Evolutionary conservation across 2,329 filamentous ascomycete species (phyloP), one percentile per base, ranked within the genome.

Genomic region (Apiospora marii): DNA sequence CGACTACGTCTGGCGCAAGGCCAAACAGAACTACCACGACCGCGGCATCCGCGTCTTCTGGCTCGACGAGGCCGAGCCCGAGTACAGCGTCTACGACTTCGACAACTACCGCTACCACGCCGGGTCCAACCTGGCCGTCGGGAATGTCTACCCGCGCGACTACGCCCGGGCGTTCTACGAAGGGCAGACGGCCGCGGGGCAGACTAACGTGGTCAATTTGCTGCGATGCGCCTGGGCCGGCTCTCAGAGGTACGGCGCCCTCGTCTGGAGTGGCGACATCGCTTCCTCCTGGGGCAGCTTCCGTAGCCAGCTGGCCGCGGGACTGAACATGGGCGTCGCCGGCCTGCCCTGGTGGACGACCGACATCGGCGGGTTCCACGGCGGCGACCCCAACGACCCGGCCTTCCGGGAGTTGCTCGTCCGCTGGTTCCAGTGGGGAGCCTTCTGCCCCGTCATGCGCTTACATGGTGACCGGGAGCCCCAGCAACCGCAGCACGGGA

Each of bases 301-400:
- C 68, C 85, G 88, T 4, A 86, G 88, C 72, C 90, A 93, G 78
- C 82, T 92, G 2, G 84, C 89, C 0, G 91, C 91, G 0, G 91
- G 91, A 0, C 81, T 93, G 27, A 91, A 91, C 77, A 92, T 92
- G 88, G 91, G 90, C 0, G 81, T 92, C 5, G 84, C 89, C 0
- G 91, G 91, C 0, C 85, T 92, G 13, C 87, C 90, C 0, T 92
- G 90, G 90, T 93, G 90, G 89, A 93, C 91, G 0, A 93, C 91
- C 0, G 91, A 93, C 75, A 92, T 93, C 70, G 91, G 91, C 1
- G 91, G 91, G 0, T 93, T 93, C 77, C 91, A 92, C 76, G 91
- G 91, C 6, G 91, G 91, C 0, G 85, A 91, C 73, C 89, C 90
- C 0, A 79, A 83, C 0, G 86, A 91, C 67, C 80, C 83, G 1